Evolutionary conservation across 495 filamentous ascomycete genomes (phyloP).

Genomic region (Xylaria nigripes): DNA sequence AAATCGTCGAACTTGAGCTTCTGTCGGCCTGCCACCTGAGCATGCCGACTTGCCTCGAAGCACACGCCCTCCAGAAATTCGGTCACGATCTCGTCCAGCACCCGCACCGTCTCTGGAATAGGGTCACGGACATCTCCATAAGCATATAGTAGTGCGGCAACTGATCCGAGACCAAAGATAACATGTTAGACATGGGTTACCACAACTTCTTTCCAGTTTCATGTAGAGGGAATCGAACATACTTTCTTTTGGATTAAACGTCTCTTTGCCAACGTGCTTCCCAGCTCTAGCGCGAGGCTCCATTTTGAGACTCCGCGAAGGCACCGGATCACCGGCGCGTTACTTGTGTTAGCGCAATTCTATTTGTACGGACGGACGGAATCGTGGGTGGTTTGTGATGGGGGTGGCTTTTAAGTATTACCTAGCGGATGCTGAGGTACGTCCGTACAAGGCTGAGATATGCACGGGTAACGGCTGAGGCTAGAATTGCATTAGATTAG

Average conservation of each 20-base stretch:
- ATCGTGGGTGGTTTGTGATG: background rate
- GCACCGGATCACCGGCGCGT: background rate
- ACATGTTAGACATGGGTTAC: background rate
- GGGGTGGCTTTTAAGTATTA: background rate
- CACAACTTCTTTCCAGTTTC: background rate
- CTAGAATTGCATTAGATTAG: too few relatives aligned
- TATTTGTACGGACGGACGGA: background rate
- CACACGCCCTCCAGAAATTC: slow-evolving; percentile 84
- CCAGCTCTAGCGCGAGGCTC: slow-evolving; percentile 70
- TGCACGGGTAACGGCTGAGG: too few relatives aligned
- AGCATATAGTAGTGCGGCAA: slow-evolving; percentile 73
- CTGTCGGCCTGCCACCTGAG: slow-evolving; percentile 72
- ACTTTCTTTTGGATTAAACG: slow-evolving; percentile 73
- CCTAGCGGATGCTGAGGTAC: background rate
- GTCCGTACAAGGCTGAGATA: background rate
- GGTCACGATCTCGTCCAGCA: slow-evolving; percentile 89
- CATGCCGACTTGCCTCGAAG: slow-evolving; percentile 76
- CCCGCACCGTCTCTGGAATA: slow-evolving; percentile 71
- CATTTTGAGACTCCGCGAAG: slow-evolving; percentile 30
- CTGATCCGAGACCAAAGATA: slow-evolving; percentile 35
- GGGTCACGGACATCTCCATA: slow-evolving; percentile 68
- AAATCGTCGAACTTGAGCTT: slow-evolving; percentile 99
- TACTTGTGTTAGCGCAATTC: background rate
- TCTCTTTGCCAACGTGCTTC: slow-evolving; percentile 83
- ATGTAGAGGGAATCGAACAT: slow-evolving; percentile 21